Conservation (phyloP, 75 land plant species). For the Larix kaempferi region DNA sequence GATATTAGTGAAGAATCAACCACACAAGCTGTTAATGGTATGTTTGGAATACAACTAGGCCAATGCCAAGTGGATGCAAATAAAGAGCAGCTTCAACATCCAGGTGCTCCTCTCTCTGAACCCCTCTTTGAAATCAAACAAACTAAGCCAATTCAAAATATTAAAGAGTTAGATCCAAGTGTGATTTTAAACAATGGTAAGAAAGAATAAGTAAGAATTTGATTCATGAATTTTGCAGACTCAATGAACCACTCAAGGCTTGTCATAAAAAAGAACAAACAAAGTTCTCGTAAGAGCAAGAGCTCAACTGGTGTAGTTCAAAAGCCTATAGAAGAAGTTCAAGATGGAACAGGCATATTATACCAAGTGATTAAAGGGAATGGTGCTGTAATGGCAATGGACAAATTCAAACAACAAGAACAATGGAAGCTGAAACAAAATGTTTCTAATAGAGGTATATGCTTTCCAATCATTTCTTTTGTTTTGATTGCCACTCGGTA, state of each 20-base stretch:
- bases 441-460: conserved; percentile 46
- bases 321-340: conserved; percentile 12
- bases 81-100: too few relatives aligned
- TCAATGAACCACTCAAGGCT: conserved; percentile 11
- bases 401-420: conserved; percentile 26
- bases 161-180: background rate
- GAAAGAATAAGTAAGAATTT: conserved; percentile 28
- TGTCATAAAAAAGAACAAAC: conserved; percentile 22
- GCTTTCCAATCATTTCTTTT: background rate
- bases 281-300: conserved; percentile 37
- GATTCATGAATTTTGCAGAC: conserved; percentile 2
- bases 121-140: too few relatives aligned
- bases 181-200: conserved; percentile 18
- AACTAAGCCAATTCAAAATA: conserved; percentile 12
- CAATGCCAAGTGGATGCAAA: conserved; percentile 29
- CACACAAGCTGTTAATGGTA: conserved; percentile 45
- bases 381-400: conserved; percentile 16
- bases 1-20: conserved; percentile 67
- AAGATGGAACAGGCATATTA: conserved; percentile 12
- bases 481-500: background rate
- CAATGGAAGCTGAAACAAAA: conserved; percentile 28
- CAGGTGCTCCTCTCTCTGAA: conserved; percentile 6
- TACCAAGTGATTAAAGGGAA: conserved; percentile 19
- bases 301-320: conserved; percentile 11
- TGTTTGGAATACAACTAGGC: conserved; percentile 17